phyloP scores from a whole-genome alignment of 2,329 filamentous ascomycete species.

The Hypoxylon sp. region DNA sequence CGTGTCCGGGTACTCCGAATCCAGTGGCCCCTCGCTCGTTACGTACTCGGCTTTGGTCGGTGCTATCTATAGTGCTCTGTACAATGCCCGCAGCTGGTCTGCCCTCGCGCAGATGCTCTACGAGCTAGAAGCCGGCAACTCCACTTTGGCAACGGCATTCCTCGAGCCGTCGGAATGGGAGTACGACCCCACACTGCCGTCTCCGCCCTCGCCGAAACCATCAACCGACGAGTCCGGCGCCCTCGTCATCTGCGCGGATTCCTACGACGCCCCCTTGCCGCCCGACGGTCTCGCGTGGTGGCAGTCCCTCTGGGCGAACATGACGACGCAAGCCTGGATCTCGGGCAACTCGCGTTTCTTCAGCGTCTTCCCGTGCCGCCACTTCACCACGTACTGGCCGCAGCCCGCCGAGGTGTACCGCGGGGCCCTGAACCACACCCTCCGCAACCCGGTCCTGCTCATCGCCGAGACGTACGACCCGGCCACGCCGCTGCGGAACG shows the following conservation, averaged over 20 bases:
- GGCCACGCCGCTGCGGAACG: conserved; percentile 62
- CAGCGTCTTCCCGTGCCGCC: conserved; percentile 59
- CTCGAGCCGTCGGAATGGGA: conserved; percentile 56
- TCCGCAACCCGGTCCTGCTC: conserved; percentile 59
- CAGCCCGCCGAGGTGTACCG: conserved; percentile 60
- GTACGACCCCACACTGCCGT: conserved; percentile 55
- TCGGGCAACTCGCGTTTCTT: conserved; percentile 61
- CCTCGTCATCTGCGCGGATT: conserved; percentile 61
- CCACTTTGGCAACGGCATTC: conserved; percentile 55
- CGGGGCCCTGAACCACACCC: conserved; percentile 58
- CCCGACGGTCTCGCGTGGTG: conserved; percentile 58
- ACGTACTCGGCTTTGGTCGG: conserved; percentile 59
- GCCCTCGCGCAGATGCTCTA: conserved; percentile 55
- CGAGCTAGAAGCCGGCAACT: conserved; percentile 59
- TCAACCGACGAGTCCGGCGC: conserved; percentile 55
- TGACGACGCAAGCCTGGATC: conserved; percentile 60
- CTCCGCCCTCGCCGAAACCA: conserved; percentile 47
- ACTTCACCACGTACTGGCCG: conserved; percentile 60
- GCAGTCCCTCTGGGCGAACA: conserved; percentile 59
- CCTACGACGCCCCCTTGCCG: conserved; percentile 58
- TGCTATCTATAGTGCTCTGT: conserved; percentile 57
- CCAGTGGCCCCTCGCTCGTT: conserved; percentile 57
- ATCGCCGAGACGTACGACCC: conserved; percentile 64
- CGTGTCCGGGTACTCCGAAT: conserved; percentile 53
- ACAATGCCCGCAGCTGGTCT: conserved; percentile 59